These are phyloP conservation scores for Mycena chlorophos DNA, from an alignment of 768 basidiomycete genomes.

Conservation along the genomic window DNA sequence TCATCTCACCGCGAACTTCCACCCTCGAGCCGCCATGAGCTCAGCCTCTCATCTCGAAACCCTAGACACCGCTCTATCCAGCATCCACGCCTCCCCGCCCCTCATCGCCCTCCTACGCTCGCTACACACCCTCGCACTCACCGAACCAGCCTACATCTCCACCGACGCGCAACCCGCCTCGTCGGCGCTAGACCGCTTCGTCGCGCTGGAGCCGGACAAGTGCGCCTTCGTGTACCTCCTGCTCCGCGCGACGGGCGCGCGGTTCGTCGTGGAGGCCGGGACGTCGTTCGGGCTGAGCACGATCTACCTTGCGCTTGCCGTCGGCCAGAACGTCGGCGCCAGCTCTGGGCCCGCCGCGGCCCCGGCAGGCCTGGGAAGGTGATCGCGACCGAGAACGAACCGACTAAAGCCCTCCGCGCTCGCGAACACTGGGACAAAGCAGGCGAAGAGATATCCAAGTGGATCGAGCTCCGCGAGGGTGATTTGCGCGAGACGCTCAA, in stretches of 20 bases:
- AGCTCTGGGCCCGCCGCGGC: neutral
- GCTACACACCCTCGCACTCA: neutral
- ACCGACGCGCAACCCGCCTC: neutral
- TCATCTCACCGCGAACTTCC: no score
- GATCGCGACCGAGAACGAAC: constrained; percentile 1
- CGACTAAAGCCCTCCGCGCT: constrained; percentile 2
- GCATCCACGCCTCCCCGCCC: neutral
- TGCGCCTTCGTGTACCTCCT: constrained; percentile 2
- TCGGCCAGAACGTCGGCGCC: neutral
- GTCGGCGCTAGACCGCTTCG: neutral
- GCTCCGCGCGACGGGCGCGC: constrained; percentile 3
- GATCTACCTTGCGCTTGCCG: constrained; percentile 12
- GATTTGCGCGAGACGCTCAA: constrained; percentile 10
- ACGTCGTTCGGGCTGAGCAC: constrained; percentile 12
- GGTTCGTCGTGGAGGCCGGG: constrained; percentile 8
- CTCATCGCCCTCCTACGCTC: neutral
- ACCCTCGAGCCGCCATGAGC: no score
- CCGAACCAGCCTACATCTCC: neutral
- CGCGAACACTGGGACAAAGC: neutral
- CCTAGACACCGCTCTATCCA: neutral
- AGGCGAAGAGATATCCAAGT: neutral
- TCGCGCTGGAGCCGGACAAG: constrained; percentile 8
- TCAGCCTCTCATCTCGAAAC: neutral
- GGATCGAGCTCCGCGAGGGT: constrained; percentile 4
- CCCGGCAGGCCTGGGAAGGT: constrained; percentile 1